Conservation (phyloP, 225 moss, liverwort and hornwort genomes). For the Neckera pumila region DNA sequence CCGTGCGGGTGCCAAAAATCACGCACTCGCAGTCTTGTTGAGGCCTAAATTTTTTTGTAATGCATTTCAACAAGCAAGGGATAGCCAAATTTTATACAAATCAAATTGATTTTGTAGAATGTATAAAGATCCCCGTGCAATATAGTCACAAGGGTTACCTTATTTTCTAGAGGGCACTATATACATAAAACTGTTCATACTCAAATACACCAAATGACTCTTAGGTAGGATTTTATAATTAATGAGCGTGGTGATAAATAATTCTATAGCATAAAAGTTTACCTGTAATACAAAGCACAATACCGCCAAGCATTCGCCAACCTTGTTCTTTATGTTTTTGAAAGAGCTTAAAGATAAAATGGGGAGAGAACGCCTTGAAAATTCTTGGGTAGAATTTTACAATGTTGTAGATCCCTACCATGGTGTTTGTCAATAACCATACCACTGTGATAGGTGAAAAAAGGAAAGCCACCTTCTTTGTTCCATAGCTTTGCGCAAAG, state of each 20-base stretch:
- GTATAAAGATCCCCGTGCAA: too few relatives aligned
- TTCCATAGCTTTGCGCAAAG: conserved; percentile 54
- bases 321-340: conserved; percentile 41
- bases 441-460: conserved; percentile 58
- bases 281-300: conserved; percentile 83
- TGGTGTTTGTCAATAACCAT: conserved; percentile 58
- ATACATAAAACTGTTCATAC: background rate
- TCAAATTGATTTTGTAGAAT: background rate
- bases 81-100: background rate
- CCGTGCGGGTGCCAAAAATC: too few relatives aligned
- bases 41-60: too few relatives aligned
- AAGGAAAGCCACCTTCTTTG: conserved; percentile 41
- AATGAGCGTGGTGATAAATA: background rate
- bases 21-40: too few relatives aligned
- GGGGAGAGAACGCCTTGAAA: conserved; percentile 77
- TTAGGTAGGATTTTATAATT: background rate
- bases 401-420: conserved; percentile 65
- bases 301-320: conserved; percentile 76
- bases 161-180: too few relatives aligned
- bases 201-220: background rate
- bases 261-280: background rate
- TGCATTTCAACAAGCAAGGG: background rate
- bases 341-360: conserved; percentile 41
- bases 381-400: conserved; percentile 38
- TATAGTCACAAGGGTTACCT: too few relatives aligned